Evolutionary conservation across 139 green algal species (phyloP).

Genomic region (Coelastrella sp.): DNA sequence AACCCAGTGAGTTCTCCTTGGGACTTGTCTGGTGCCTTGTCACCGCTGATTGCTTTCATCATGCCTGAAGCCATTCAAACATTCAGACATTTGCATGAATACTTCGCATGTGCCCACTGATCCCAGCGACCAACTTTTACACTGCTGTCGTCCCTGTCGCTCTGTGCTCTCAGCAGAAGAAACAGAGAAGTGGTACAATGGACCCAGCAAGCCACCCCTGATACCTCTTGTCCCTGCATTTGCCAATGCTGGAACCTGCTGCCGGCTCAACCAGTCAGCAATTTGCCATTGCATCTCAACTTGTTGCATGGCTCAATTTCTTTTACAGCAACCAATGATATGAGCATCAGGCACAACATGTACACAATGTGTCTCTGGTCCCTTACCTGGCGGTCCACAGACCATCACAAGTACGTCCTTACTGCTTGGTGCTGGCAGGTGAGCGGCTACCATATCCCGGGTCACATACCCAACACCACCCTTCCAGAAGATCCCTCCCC

Average conservation of each 20-base stretch:
- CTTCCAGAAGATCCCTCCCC: constrained; percentile 61
- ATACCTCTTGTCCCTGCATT: too few relatives aligned
- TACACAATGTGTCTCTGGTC: neutral
- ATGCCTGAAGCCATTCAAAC: constrained; percentile 57
- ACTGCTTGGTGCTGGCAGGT: constrained; percentile 60
- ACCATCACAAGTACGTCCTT: constrained; percentile 75
- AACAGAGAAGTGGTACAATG: too few relatives aligned
- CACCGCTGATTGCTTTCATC: constrained; percentile 62
- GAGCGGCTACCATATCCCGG: constrained; percentile 61
- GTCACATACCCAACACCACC: constrained; percentile 64
- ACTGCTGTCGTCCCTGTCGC: neutral
- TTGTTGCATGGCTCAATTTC: too few relatives aligned
- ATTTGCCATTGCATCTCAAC: too few relatives aligned
- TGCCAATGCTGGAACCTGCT: too few relatives aligned
- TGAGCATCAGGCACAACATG: too few relatives aligned
- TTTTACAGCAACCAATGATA: neutral
- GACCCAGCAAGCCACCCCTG: too few relatives aligned
- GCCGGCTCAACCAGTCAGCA: neutral
- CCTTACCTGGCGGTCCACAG: constrained; percentile 69
- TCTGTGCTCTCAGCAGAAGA: neutral
- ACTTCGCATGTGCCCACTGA: neutral
- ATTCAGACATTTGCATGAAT: neutral
- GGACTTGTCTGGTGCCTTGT: constrained; percentile 65
- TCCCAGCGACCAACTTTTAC: too few relatives aligned
- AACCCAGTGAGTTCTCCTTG: constrained; percentile 71